Base-by-base conservation (phyloP, 2,329 filamentous ascomycete species). In the Pestalotiopsis sp. region DNA sequence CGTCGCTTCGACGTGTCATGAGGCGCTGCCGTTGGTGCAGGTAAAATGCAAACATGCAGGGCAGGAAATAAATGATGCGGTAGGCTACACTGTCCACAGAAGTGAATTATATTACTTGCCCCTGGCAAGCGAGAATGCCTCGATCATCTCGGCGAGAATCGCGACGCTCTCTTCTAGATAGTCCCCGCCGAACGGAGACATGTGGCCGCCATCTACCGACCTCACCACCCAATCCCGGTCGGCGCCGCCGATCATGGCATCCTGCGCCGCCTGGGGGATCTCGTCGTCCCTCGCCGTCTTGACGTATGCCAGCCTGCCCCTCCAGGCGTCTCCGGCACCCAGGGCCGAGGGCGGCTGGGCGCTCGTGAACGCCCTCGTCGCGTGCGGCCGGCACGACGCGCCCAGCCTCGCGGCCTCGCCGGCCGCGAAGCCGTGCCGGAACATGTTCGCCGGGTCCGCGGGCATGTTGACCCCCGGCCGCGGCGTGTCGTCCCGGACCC, bases 131-230 rank as follows among this genome's bases (percentile, higher is more conserved):
- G 7, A 27, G 36, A 64, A 64, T 17, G 61, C n/a, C n/a, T 64
- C 23, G 2, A 64, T 38, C 36, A 49, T n/a, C 12, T 64, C 20
- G 0, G 1, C 13, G 17, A 49, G 13, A 6, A 52, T 23, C 2
- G 23, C 2, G 5, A 64, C 17, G 20, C 61, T 31, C 38, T 64
- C 11, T 14, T 25, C 61, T 9, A 64, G 13, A 41, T 14, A 52
- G 6, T 25, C 38, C 13, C 61, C 61, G 11, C 61, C 61, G 25
- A 64, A 64, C 7, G 61, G 61, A 25, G 61, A 64, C 61, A 64
- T 64, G 25, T 64, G 61, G 20, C 61, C 25, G 2, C 38, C 61
- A 38, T 45, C 38, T 13, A 49, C 23, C 20, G n/a, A 36, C 40
- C 11, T 49, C n/a, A 41, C 20, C 2, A 64, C 14, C 36, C 23